Evolutionary conservation across 371 early-diverging fungal species (phyloP), one percentile per base, ranked within the genome.

Genomic region (Mucor velutinosus): DNA sequence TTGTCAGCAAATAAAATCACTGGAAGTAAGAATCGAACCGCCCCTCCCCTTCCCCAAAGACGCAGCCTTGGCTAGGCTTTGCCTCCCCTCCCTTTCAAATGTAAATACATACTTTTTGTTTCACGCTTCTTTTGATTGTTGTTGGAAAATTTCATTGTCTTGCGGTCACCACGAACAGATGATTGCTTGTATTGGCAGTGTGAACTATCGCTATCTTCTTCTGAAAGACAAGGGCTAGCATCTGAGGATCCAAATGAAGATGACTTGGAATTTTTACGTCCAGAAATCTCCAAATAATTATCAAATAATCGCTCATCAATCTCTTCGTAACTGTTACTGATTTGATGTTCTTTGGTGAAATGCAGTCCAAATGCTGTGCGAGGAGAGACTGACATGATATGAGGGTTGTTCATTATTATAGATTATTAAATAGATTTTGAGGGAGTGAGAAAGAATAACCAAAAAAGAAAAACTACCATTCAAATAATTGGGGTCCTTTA

Each of bases 241-340:
- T 33, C 58, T 65, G 56, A 60, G 21, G 51, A n/a, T 30, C 45
- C 45, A 33, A 30, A 10, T 7, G 33, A 51, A 35, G 49, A 49
- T 21, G 58, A 14, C 35, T 27, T 47, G 43, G 25, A 53, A 53
- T 53, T 19, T 64, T 59, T 60, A 27, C 17, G 29, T 29, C 32
- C 35, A 32, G 57, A 61, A 32, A 51, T 55, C 17, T 39, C 47
- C 27, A 64, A 45, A 56, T 60, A 60, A n/a, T 41, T 56, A 35
- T 70, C 56, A 32, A 65, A 65, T 57, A 70, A 57, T 47, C 65
- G 65, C 17, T 70, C 65, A 49, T 70, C 65, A 25, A 70, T 70
- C 61, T 70, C 70, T 35, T 61, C 60, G 53, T 43, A 58, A 17
- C 39, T 45, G 33, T 59, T 49, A 27, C 53, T 53, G 27, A 53